Percentiles rank a stretch among this genome's conserved stretches.
These are phyloP conservation scores for Apiospora aurea DNA, from an alignment of 2,329 filamentous ascomycete species.

Conservation along the genomic window DNA sequence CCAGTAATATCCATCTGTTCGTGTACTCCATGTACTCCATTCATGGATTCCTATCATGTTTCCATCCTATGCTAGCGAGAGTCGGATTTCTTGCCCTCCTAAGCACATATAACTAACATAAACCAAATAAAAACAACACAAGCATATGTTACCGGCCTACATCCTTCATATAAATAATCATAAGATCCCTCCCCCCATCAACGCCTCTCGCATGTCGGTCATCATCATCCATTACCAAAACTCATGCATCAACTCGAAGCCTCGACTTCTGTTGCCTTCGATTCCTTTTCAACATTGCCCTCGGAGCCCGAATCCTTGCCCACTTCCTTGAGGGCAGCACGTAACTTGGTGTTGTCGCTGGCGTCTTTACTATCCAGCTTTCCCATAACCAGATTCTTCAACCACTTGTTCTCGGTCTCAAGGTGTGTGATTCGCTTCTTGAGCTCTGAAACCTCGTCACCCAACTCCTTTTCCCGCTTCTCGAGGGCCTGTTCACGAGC, in stretches of 20 bases:
- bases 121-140: slow-evolving; percentile 1
- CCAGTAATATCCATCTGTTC: background rate
- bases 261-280: slow-evolving; percentile 9
- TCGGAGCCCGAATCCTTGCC: slow-evolving; percentile 32
- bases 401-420: slow-evolving; percentile 58
- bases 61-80: slow-evolving; percentile 13
- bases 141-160: background rate
- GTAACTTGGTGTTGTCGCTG: slow-evolving; percentile 51
- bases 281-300: slow-evolving; percentile 28
- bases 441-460: slow-evolving; percentile 76
- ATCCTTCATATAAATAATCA: slow-evolving; percentile 1
- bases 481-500: slow-evolving; percentile 88
- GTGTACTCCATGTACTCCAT: background rate
- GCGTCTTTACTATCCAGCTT: slow-evolving; percentile 73
- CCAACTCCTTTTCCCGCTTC: slow-evolving; percentile 81
- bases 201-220: slow-evolving; percentile 6
- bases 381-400: slow-evolving; percentile 75
- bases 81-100: slow-evolving; percentile 12
- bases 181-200: background rate
- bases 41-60: background rate
- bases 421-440: slow-evolving; percentile 74
- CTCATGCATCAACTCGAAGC: slow-evolving; percentile 16
- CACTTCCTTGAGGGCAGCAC: slow-evolving; percentile 1
- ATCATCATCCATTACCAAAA: background rate
- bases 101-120: slow-evolving; percentile 10